Evolutionary conservation across 2,329 filamentous ascomycete species (phyloP).

Genomic region (Claviceps monticola): DNA sequence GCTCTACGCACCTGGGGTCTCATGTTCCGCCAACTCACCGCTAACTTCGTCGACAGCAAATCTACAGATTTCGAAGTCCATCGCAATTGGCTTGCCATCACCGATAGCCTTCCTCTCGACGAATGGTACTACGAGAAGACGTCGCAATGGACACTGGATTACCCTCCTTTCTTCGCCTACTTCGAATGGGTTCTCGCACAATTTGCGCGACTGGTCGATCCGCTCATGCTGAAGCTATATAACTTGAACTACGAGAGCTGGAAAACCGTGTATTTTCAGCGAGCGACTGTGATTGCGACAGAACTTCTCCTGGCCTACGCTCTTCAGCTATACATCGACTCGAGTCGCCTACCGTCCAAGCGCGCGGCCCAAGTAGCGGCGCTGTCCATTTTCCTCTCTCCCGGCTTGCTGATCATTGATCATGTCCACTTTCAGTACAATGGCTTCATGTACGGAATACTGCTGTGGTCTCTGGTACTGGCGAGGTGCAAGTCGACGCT

Average conservation of each 20-base stretch:
- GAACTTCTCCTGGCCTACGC: constrained; percentile 78
- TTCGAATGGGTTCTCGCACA: constrained; percentile 92
- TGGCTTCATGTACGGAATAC: constrained; percentile 83
- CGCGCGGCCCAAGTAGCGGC: constrained; percentile 73
- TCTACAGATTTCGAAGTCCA: constrained; percentile 99
- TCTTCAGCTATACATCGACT: constrained; percentile 66
- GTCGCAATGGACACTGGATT: constrained; percentile 98
- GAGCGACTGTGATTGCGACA: constrained; percentile 71
- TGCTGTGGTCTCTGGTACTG: constrained; percentile 75
- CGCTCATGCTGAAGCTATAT: constrained; percentile 66
- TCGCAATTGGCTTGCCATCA: constrained; percentile 96
- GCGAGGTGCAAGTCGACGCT: constrained; percentile 63
- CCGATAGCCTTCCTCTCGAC: constrained; percentile 70
- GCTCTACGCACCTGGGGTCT: background rate
- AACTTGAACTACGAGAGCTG: constrained; percentile 81
- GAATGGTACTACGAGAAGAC: constrained; percentile 97
- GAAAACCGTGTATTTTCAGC: constrained; percentile 89
- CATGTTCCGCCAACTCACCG: background rate
- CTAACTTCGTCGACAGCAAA: constrained; percentile 47
- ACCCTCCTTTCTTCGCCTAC: constrained; percentile 93
- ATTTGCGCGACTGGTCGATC: constrained; percentile 61
- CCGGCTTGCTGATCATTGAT: constrained; percentile 90
- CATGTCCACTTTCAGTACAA: constrained; percentile 99
- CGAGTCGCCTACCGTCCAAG: constrained; percentile 49
- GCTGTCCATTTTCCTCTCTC: constrained; percentile 79